Percentiles rank a stretch among this genome's conserved stretches.
Conservation (phyloP, 441 rosid genomes). For the Pelargonium myrrhifolium region DNA sequence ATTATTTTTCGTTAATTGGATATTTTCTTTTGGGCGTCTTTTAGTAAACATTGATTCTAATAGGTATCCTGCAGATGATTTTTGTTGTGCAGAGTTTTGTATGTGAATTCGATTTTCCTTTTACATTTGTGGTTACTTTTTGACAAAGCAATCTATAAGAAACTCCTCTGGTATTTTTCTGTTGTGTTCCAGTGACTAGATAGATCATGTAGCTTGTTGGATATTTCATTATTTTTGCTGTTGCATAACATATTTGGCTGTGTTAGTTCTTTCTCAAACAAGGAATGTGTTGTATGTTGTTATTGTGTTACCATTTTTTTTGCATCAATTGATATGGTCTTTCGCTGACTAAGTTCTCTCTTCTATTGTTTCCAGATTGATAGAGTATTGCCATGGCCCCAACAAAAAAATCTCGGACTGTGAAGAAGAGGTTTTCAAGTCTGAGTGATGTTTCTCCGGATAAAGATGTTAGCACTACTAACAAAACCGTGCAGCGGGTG, state of each 20-base stretch:
- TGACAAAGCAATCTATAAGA: neutral
- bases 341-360: neutral
- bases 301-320: neutral
- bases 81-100: neutral
- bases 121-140: neutral
- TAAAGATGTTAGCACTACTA: conserved; percentile 40
- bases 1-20: neutral
- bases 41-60: neutral
- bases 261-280: neutral
- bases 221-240: neutral
- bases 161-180: neutral
- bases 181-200: neutral
- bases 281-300: neutral
- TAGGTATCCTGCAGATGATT: neutral
- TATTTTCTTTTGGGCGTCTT: neutral
- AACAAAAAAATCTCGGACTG: conserved; percentile 58
- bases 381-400: conserved; percentile 53
- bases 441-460: conserved; percentile 54
- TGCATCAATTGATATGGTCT: conserved; percentile 7
- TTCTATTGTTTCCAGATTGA: conserved; percentile 25
- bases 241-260: neutral
- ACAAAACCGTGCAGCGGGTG: conserved; percentile 53
- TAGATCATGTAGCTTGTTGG: neutral
- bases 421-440: conserved; percentile 51
- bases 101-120: neutral